A percentile compares a stretch with the other conserved stretches of the same genome.
Conservation (phyloP, 495 filamentous ascomycete genomes). For the Pseudomonodictys pantanalensis region DNA sequence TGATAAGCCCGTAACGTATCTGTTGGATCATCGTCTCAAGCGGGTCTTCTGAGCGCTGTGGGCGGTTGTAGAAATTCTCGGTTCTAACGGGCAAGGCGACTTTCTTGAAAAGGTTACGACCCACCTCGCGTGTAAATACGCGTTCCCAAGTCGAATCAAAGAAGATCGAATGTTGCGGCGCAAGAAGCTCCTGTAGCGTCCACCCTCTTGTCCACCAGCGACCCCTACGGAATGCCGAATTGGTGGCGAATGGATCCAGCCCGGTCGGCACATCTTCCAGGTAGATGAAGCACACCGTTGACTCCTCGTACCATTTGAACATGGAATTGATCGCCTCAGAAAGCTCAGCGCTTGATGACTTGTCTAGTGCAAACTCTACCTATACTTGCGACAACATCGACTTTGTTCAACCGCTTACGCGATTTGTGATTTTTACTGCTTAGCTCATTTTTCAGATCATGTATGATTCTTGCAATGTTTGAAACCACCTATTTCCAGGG, state of each 20-base stretch:
- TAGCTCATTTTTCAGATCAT: slow-evolving; percentile 12
- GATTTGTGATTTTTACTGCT: slow-evolving; percentile 15
- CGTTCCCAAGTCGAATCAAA: not conserved
- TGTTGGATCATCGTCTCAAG: no score
- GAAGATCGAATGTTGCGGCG: not conserved
- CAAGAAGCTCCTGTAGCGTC: not conserved
- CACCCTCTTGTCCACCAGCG: not conserved
- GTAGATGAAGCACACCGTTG: not conserved
- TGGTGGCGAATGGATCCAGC: not conserved
- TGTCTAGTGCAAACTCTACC: not conserved
- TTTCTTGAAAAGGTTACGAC: no score
- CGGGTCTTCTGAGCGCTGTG: no score
- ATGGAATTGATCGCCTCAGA: not conserved
- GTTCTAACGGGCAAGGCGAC: no score
- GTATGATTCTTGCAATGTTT: not conserved
- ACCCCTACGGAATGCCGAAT: not conserved
- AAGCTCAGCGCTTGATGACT: not conserved
- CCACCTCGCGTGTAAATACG: not conserved
- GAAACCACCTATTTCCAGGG: no score
- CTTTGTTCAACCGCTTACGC: slow-evolving; percentile 20
- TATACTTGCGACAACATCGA: slow-evolving; percentile 21
- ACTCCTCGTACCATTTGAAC: not conserved
- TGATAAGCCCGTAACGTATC: no score
- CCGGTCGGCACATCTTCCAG: not conserved
- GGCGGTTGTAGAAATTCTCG: no score